Evolutionary conservation across 2,329 filamentous ascomycete genomes (phyloP), one percentile per base, ranked within the genome.

Genomic region (Curvularia hawaiiensis): DNA sequence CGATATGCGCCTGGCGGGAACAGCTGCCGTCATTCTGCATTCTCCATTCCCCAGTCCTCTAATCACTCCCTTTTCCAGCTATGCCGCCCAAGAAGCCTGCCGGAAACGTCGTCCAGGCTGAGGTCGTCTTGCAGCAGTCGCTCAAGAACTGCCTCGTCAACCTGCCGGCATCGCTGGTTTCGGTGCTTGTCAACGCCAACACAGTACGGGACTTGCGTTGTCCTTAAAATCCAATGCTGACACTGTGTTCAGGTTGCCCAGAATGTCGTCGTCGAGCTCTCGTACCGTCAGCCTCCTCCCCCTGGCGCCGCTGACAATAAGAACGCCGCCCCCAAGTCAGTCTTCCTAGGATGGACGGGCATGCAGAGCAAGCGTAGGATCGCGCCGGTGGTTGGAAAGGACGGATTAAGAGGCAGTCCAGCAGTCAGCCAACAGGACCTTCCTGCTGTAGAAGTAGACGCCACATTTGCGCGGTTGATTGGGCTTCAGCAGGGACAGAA

Each of bases 121-220:
- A 97, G 79, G 84, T 98, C 65, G 90, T 90, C 53, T 84, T 98
- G 59, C 86, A 92, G 47, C 91, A 93, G 66, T 76, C 71, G 18
- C 84, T 98, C 58, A 96, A 96, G 82, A 98, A 90, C 77, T 99
- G 95, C 79, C 84, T 99, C 51, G 91, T 97, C 75, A 98, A 98
- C 78, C 85, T 99, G 50, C 95, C 95, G 47, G 79, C 90, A 4
- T 89, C 91, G 26, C 82, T 99, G 55, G 92, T 96, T 55, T 89
- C 91, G 35, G 79, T 97, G 52, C 85, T 99, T 49, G 86, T 94
- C 67, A 96, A 93, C 79, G 85, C 93, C 67, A 96, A 98, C 74
- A 93, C 93, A 43, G 91, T 96, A 83, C 79, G 90, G 75, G 11
- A 28, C 33, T 22, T 18, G 33, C 11, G 46, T 16, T 33, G 38